Evolutionary conservation across 768 basidiomycete genomes (phyloP).

Genomic region (Tylopilus felleus): DNA sequence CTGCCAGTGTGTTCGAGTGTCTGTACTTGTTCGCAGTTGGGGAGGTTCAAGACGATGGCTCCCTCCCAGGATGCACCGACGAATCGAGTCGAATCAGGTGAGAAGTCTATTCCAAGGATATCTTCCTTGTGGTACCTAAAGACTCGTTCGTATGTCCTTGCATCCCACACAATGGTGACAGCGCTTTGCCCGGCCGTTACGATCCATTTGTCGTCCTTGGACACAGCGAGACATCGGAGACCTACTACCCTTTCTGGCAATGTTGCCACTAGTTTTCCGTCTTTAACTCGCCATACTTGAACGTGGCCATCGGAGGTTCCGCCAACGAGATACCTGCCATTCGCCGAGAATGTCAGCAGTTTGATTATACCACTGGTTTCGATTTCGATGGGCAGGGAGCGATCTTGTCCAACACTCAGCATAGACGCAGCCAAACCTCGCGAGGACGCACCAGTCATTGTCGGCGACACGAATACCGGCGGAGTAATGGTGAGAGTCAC

Average conservation of each 20-base stretch:
- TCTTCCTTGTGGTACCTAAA: too few species aligned
- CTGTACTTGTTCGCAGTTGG: not conserved
- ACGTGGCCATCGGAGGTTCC: not conserved
- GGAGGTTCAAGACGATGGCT: not conserved
- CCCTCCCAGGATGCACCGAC: not conserved
- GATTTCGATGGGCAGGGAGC: not conserved
- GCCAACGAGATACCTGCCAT: not conserved
- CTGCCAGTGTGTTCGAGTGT: not conserved
- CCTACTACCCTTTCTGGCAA: too few species aligned
- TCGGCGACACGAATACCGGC: too few species aligned
- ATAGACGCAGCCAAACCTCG: not conserved
- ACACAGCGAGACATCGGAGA: not conserved
- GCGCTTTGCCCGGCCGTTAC: not conserved
- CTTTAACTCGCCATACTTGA: not conserved
- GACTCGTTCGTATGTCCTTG: not conserved
- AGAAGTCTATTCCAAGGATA: not conserved
- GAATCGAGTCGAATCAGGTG: not conserved
- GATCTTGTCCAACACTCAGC: not conserved
- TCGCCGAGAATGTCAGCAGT: not conserved
- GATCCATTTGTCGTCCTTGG: conserved; percentile 1
- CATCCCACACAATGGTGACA: not conserved
- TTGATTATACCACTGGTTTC: not conserved
- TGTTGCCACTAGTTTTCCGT: not conserved
- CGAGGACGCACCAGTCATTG: too few species aligned
- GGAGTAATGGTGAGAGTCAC: too few species aligned